Base-by-base conservation (phyloP, 164 flowering plant genomes). In the Nymphaea colorata region DNA sequence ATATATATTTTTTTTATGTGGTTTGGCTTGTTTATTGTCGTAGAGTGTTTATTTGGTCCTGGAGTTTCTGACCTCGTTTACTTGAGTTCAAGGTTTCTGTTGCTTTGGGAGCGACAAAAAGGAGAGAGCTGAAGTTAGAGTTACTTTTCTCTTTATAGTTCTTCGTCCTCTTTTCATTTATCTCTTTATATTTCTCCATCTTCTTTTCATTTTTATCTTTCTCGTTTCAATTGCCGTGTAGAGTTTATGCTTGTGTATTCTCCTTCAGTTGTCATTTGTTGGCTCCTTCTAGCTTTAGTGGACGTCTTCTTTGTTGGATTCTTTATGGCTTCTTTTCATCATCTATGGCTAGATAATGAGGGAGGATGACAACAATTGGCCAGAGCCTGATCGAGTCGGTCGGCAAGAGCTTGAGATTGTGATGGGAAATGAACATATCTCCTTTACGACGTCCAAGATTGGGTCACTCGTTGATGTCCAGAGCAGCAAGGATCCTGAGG, bases 381-480 rank as follows among this genome's bases (percentile, higher is more conserved):
- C 98, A 3, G 97, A 89, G 65, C 98, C 97, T 3, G 97, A 93
- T 70, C 81, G 91, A 3, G 87, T 91, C 66, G 98, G 98, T 4
- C 69, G 93, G 65, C 96, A 93, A 72, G 98, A 93, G 81, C 97
- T 93, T 59, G 98, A 93, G 81, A 93, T 91, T 73, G 97, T 93
- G 75, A 88, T 93, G 97, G 97, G 91, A 16, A 93, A 91, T 65
- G 97, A 91, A 78, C 98, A 94, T 69, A 94, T 94, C 42, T 94
- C 98, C 7, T 94, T 94, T 67, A 88, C 98, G 12, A 91, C 98
- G 43, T 89, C 98, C 4, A 91, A 94, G 83, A 94, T 91, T 75
- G 98, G 98, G 16, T 91, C 98, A 1, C 91, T 94, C 61, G 90
- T 94, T 67, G 98, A 91, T 80, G 98, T 94, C 43, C 91, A 89